Percentiles rank a stretch among this genome's conserved stretches.
phyloP scores from a whole-genome alignment of 75 land plant genomes.

The Pseudotsuga menziesii region DNA sequence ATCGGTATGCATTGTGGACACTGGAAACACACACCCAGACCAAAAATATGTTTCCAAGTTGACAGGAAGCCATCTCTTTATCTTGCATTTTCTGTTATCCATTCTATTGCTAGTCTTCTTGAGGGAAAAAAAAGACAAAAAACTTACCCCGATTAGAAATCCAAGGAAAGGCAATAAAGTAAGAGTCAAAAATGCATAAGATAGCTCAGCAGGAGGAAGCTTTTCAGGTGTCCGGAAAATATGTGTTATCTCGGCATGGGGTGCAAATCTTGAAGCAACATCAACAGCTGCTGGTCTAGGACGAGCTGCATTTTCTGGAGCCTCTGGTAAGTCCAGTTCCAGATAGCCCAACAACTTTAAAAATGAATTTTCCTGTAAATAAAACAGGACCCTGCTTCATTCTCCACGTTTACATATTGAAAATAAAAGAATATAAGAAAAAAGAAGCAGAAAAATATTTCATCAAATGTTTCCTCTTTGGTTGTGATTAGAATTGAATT shows the following conservation, averaged over 20 bases:
- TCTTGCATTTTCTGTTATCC: too few species aligned
- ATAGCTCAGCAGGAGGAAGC: slow-evolving; percentile 73
- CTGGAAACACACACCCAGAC: not conserved
- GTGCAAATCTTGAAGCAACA: slow-evolving; percentile 54
- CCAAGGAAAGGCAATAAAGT: slow-evolving; percentile 73
- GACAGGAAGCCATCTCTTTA: too few species aligned
- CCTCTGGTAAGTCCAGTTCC: slow-evolving; percentile 85
- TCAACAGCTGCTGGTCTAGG: slow-evolving; percentile 55
- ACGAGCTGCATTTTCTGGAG: slow-evolving; percentile 81
- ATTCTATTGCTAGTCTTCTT: not conserved
- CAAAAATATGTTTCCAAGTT: too few species aligned
- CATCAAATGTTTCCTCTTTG: too few species aligned
- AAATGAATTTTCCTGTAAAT: slow-evolving; percentile 82
- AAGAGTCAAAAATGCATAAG: slow-evolving; percentile 63
- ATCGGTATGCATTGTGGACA: not conserved
- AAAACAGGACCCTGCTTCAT: not conserved
- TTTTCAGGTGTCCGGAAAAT: slow-evolving; percentile 92
- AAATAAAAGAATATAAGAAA: not conserved
- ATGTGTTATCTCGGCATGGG: slow-evolving; percentile 86
- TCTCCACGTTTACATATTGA: not conserved
- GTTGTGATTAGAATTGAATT: too few species aligned
- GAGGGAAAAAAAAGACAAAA: not conserved
- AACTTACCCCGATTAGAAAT: slow-evolving; percentile 81
- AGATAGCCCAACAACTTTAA: slow-evolving; percentile 52
- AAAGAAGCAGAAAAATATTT: too few species aligned